These are phyloP conservation scores for Malus orientalis DNA, from an alignment of 306 rosid genomes.

Conservation along the genomic window DNA sequence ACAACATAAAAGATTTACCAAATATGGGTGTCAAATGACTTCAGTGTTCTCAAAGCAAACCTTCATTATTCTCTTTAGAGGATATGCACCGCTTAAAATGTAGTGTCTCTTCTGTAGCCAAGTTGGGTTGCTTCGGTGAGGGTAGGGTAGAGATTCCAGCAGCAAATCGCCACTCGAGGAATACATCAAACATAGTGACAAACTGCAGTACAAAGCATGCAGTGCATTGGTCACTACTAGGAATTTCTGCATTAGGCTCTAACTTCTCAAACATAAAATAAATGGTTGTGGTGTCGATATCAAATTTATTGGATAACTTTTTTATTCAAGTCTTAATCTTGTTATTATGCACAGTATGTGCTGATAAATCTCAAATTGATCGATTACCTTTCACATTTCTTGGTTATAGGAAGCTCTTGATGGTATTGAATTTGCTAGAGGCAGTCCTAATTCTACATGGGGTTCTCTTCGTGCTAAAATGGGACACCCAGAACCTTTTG, in stretches of 20 bases:
- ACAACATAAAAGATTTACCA: not conserved
- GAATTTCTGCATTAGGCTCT: not conserved
- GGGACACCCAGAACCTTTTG: constrained; percentile 81
- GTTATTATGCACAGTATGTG: not conserved
- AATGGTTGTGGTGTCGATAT: not conserved
- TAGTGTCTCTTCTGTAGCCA: not conserved
- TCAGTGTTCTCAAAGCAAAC: not conserved
- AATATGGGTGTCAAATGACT: not conserved
- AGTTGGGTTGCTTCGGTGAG: not conserved
- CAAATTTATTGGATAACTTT: too few species aligned
- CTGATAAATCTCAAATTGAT: not conserved
- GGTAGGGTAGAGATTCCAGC: not conserved
- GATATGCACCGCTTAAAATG: not conserved
- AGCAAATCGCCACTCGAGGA: not conserved
- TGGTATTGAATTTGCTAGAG: constrained; percentile 84
- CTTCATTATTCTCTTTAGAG: not conserved
- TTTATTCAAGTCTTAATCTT: not conserved
- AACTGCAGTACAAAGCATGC: not conserved
- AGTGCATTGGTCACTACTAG: not conserved
- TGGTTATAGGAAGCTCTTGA: constrained; percentile 83
- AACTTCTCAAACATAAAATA: not conserved
- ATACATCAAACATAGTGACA: not conserved
- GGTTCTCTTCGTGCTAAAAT: constrained; percentile 64
- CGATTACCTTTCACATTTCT: not conserved
- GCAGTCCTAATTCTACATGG: constrained; percentile 54